Percentiles rank a stretch among this genome's conserved stretches.
phyloP scores from a whole-genome alignment of 768 basidiomycete genomes.

The Xerocomellus intermedius region DNA sequence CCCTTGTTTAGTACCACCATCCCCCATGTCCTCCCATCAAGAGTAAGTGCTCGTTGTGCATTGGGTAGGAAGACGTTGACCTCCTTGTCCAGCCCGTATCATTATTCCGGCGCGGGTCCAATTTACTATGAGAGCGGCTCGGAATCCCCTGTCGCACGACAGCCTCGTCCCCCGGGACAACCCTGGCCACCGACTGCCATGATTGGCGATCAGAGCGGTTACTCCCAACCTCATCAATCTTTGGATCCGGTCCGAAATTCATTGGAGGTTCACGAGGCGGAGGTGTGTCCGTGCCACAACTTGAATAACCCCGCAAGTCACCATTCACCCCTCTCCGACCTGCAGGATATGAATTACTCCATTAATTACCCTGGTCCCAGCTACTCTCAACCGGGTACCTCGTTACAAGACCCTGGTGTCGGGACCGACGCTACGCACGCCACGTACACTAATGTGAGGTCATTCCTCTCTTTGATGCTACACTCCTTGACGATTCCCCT shows the following conservation, averaged over 20 bases:
- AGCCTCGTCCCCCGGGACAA: background rate
- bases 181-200: slow-evolving; percentile 5
- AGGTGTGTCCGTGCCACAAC: slow-evolving; percentile 13
- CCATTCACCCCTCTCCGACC: background rate
- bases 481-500: background rate
- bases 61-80: slow-evolving; percentile 3
- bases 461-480: background rate
- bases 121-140: slow-evolving; percentile 5
- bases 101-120: background rate
- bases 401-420: background rate
- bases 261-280: background rate
- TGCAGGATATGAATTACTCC: slow-evolving; percentile 7
- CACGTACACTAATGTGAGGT: slow-evolving; percentile 9
- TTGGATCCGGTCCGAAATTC: background rate
- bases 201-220: background rate
- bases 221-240: slow-evolving; percentile 5
- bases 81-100: slow-evolving; percentile 1
- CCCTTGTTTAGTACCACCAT: slow-evolving; percentile 1
- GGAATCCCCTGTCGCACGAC: slow-evolving; percentile 1
- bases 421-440: background rate
- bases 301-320: background rate
- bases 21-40: slow-evolving; percentile 21
- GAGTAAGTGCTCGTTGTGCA: slow-evolving; percentile 12
- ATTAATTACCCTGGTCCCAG: background rate
- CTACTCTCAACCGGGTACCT: background rate